A percentile compares a stretch with the other conserved stretches of the same genome.
phyloP scores from a whole-genome alignment of 1,284 basidiomycete species.

The Melampsora larici-populina region DNA sequence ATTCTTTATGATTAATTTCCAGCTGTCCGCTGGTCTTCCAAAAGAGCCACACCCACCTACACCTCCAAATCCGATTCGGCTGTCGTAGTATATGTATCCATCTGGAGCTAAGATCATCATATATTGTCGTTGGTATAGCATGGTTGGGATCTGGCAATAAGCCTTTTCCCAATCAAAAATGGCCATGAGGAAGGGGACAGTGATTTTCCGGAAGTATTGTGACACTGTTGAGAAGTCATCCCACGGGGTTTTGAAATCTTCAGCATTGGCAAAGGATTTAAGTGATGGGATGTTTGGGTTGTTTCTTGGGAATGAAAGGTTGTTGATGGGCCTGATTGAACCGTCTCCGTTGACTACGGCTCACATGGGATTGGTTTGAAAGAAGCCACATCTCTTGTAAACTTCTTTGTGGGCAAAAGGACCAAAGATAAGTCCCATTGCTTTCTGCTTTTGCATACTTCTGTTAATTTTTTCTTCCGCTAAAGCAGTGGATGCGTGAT shows the following conservation, averaged over 20 bases:
- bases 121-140: no score
- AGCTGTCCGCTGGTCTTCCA: neutral
- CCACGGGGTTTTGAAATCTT: neutral
- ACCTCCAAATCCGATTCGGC: neutral
- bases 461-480: no score
- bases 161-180: no score
- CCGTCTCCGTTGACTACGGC: neutral
- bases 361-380: neutral
- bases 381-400: neutral
- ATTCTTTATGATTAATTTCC: no score
- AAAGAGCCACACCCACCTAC: neutral
- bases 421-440: neutral
- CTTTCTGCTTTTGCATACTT: neutral
- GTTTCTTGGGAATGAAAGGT: neutral
- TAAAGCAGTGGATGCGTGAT: no score
- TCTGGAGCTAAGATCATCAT: neutral
- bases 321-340: neutral
- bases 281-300: neutral
- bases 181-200: neutral
- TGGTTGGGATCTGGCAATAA: constrained; percentile 7
- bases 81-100: neutral
- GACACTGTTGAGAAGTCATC: neutral
- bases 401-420: neutral
- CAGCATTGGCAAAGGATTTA: neutral
- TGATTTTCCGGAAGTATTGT: neutral